Evolutionary conservation across 176 grass and related monocot species (phyloP).

Genomic region (Themeda triandra): DNA sequence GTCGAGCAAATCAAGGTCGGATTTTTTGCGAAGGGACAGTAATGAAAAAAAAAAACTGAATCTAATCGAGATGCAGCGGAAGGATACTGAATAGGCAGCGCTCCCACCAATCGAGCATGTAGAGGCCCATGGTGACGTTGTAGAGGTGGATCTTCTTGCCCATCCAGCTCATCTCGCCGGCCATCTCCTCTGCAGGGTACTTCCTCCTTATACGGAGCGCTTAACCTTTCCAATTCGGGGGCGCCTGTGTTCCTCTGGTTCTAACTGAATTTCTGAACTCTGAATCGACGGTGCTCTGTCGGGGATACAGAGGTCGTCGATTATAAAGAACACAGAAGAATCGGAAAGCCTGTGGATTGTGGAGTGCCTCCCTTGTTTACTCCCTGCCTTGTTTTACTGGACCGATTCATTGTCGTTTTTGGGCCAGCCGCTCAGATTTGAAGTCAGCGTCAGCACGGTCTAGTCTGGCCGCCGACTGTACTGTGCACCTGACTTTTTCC

Average conservation of each 20-base stretch:
- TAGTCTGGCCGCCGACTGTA: too few relatives aligned
- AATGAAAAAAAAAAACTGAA: neutral
- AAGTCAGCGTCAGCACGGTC: slow-evolving; percentile 18
- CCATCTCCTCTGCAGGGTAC: neutral
- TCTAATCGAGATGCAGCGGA: neutral
- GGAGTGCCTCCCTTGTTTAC: neutral
- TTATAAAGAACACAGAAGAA: neutral
- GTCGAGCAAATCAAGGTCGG: neutral
- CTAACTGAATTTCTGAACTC: neutral
- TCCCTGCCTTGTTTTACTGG: neutral
- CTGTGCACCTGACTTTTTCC: too few relatives aligned
- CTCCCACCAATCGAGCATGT: slow-evolving; percentile 72
- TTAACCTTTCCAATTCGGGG: neutral
- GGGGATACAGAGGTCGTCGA: neutral
- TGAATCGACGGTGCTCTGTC: neutral
- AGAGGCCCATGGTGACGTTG: slow-evolving; percentile 64
- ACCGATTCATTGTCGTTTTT: neutral
- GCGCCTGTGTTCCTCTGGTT: neutral
- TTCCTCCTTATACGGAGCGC: neutral
- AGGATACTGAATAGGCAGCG: slow-evolving; percentile 65
- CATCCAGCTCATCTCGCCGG: slow-evolving; percentile 46
- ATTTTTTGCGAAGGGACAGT: neutral
- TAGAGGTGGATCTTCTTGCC: slow-evolving; percentile 58
- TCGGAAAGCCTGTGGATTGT: too few relatives aligned
- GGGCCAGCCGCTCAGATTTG: slow-evolving; percentile 9